A percentile compares a stretch with the other conserved stretches of the same genome.
Evolutionary conservation across 371 early-diverging fungal genomes (phyloP).

Genomic region (Mucor racemosus): DNA sequence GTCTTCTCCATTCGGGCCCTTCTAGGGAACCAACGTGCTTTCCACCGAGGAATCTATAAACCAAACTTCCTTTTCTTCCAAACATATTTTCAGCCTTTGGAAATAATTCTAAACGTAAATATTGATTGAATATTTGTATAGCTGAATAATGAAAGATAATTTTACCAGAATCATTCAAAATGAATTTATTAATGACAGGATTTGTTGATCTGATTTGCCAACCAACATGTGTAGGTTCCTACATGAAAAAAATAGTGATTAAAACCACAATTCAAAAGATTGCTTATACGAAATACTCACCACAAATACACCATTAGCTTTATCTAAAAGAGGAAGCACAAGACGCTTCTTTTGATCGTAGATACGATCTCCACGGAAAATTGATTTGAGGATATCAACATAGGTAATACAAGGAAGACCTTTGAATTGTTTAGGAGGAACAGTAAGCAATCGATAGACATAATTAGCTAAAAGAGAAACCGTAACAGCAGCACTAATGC

Average conservation of each 20-base stretch:
- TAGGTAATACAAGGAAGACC: constrained; percentile 15
- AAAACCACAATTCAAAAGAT: background rate
- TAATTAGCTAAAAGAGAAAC: background rate
- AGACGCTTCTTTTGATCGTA: constrained; percentile 1
- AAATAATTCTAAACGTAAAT: constrained; percentile 3
- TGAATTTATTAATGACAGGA: constrained; percentile 5
- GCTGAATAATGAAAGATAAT: background rate
- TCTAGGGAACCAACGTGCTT: constrained; percentile 4
- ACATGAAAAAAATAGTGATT: background rate
- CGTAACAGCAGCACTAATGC: constrained; percentile 14
- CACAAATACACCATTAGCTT: constrained; percentile 18
- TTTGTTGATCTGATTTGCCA: constrained; percentile 19
- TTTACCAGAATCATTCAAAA: constrained; percentile 19
- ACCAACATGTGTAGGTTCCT: constrained; percentile 16
- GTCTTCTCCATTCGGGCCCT: constrained; percentile 22
- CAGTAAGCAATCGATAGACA: background rate
- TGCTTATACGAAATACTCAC: constrained; percentile 7
- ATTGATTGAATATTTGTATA: background rate
- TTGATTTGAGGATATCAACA: constrained; percentile 9
- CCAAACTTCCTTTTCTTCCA: constrained; percentile 5
- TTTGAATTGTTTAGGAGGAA: constrained; percentile 12
- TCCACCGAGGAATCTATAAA: constrained; percentile 19
- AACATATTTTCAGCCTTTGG: constrained; percentile 11
- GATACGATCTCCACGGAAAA: background rate
- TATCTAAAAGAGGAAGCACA: constrained; percentile 7